Base-by-base conservation (phyloP, 2,329 filamentous ascomycete genomes). In the Fusarium verticillioides region DNA sequence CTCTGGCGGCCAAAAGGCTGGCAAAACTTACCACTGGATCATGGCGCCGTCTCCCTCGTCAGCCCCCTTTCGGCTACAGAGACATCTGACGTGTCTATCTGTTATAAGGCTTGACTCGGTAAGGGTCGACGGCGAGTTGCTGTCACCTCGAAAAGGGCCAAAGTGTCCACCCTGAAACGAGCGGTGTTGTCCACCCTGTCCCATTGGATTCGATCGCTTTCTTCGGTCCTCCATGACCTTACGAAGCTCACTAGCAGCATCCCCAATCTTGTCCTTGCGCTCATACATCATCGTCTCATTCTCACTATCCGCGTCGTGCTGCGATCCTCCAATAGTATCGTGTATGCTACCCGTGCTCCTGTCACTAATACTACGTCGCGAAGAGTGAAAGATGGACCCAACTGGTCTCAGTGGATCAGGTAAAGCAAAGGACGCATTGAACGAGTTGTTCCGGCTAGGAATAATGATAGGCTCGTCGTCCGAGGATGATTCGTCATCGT, bases 391-490 rank as follows among this genome's bases (percentile, higher is more conserved):
- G 28, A 87, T 84, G 47, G 85, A 84, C 4, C 84, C 84, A 5
- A 85, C 83, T 7, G 87, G 85, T 69, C 85, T 86, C 36, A 83
- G 80, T 2, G 88, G 87, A 60, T 89, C 87, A 0, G 88, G 88
- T 12, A 90, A 80, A 4, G 85, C 87, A 78, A 91, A 91, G 1
- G 89, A 91, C 21, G 82, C 77, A 52, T 79, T 80, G 62, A 91
- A 91, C 2, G 82, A 84, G 8, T 84, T 84, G 68, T 85, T 88
- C 47, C 89, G 85, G 78, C 89, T 91, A 36, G 90, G 89, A 43
- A 92, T 89, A 56, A 91, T 85, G 68, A 92, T 91, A 18, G 88
- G 89, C 63, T 92, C 90, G 60, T 92, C 90, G 69, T 92, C 90
- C 8, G 86, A 86, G 1, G 89, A 91, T 3, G 88, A 90, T 5